phyloP scores from a whole-genome alignment of 2,329 filamentous ascomycete species.

The Paecilomyces fulvus region DNA sequence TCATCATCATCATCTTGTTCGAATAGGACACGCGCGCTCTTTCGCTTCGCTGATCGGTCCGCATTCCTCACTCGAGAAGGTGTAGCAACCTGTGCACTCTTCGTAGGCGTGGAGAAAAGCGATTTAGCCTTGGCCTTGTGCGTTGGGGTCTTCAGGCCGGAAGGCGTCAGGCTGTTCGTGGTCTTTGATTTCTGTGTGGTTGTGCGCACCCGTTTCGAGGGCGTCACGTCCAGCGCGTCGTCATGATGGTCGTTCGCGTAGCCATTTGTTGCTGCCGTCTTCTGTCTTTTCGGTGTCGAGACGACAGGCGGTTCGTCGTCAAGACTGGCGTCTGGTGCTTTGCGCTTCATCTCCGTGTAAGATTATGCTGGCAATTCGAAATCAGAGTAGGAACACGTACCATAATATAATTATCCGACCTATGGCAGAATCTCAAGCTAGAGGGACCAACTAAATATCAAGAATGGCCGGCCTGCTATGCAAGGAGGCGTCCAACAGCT shows the following conservation, averaged over 20 bases:
- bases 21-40: slow-evolving; percentile 70
- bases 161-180: slow-evolving; percentile 20
- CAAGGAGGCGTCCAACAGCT: not conserved
- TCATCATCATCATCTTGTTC: slow-evolving; percentile 64
- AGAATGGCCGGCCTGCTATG: not conserved
- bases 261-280: slow-evolving; percentile 19
- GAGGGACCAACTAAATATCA: not conserved
- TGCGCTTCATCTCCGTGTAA: slow-evolving; percentile 33
- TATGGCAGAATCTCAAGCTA: not conserved
- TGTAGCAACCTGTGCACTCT: slow-evolving; percentile 34
- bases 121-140: slow-evolving; percentile 27
- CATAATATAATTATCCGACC: not conserved
- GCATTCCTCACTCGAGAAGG: slow-evolving; percentile 61
- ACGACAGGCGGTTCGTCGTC: slow-evolving; percentile 25
- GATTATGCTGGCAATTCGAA: slow-evolving; percentile 10
- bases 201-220: slow-evolving; percentile 18
- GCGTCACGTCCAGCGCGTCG: slow-evolving; percentile 13
- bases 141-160: slow-evolving; percentile 29
- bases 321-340: slow-evolving; percentile 27
- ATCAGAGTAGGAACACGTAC: slow-evolving; percentile 7
- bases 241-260: slow-evolving; percentile 15
- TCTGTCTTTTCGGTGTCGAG: slow-evolving; percentile 33
- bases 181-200: slow-evolving; percentile 24
- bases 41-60: slow-evolving; percentile 77
- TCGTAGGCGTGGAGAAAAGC: slow-evolving; percentile 35